These are phyloP conservation scores for Tinospora cordifolia DNA, from an alignment of 164 flowering plant genomes.

Conservation along the genomic window DNA sequence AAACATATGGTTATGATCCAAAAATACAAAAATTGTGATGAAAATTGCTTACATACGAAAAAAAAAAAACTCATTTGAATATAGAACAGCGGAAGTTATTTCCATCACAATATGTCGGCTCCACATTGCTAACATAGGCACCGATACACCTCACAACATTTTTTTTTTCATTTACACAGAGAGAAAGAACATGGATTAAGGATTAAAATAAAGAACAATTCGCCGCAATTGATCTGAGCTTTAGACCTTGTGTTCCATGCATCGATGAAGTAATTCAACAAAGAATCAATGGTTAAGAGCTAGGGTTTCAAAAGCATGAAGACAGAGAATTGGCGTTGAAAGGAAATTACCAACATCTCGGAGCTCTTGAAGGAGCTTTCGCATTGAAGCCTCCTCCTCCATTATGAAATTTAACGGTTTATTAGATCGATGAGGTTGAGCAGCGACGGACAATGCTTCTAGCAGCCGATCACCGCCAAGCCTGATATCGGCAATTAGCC, in stretches of 20 bases:
- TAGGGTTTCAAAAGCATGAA: neutral
- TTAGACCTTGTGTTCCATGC: too few relatives aligned
- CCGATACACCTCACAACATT: too few relatives aligned
- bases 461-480: constrained; percentile 84
- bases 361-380: constrained; percentile 70
- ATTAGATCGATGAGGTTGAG: constrained; percentile 43
- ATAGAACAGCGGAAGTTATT: too few relatives aligned
- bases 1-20: neutral
- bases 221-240: too few relatives aligned
- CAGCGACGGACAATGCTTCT: constrained; percentile 62
- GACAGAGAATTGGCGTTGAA: neutral
- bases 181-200: too few relatives aligned
- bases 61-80: too few relatives aligned
- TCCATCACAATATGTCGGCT: too few relatives aligned
- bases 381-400: constrained; percentile 70
- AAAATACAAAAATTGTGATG: neutral
- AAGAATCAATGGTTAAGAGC: too few relatives aligned
- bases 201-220: too few relatives aligned
- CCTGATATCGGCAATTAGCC: constrained; percentile 81
- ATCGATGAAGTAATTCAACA: too few relatives aligned
- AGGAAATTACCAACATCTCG: constrained; percentile 52
- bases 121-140: too few relatives aligned
- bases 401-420: constrained; percentile 48
- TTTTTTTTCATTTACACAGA: too few relatives aligned
- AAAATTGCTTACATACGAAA: neutral